phyloP scores from a whole-genome alignment of 2,329 filamentous ascomycete genomes.

The Pseudonectria buxi region DNA sequence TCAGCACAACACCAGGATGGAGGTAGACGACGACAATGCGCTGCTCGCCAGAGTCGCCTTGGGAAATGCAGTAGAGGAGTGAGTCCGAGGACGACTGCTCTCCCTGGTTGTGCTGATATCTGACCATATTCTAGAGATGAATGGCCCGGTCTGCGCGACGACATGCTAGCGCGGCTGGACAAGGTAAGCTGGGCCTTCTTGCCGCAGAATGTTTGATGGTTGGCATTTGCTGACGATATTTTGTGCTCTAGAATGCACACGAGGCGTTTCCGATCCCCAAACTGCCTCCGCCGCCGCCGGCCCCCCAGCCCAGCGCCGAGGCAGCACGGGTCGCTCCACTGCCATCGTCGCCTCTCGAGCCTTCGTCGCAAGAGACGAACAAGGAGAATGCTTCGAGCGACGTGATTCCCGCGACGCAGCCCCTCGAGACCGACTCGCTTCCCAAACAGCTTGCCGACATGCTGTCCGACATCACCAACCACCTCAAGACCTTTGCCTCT shows the following conservation, averaged over 20 bases:
- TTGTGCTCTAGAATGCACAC: constrained; percentile 56
- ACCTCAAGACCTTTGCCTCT: constrained; percentile 61
- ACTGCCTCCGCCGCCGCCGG: constrained; percentile 39
- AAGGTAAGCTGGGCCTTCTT: constrained; percentile 32
- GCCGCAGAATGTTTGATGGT: background rate
- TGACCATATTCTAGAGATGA: constrained; percentile 46
- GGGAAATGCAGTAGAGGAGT: constrained; percentile 51
- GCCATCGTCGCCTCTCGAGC: constrained; percentile 38
- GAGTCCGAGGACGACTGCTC: constrained; percentile 23
- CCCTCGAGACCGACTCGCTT: constrained; percentile 39
- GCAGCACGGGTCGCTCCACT: constrained; percentile 37
- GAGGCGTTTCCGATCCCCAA: constrained; percentile 68
- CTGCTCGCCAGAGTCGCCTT: constrained; percentile 41
- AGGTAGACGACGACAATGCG: constrained; percentile 47
- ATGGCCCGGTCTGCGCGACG: constrained; percentile 62
- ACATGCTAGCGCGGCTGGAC: constrained; percentile 62
- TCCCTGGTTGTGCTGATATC: constrained; percentile 8
- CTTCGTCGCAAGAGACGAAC: constrained; percentile 51
- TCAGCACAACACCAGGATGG: constrained; percentile 37
- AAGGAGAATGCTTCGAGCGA: constrained; percentile 59
- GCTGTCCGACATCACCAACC: constrained; percentile 52
- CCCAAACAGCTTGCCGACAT: constrained; percentile 59
- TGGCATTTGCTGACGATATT: constrained; percentile 3
- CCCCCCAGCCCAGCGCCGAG: constrained; percentile 33
- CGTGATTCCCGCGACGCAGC: constrained; percentile 28